These are phyloP conservation scores for Dujonia santamariae DNA, from an alignment of 1,139 yeast species.

Conservation along the genomic window DNA sequence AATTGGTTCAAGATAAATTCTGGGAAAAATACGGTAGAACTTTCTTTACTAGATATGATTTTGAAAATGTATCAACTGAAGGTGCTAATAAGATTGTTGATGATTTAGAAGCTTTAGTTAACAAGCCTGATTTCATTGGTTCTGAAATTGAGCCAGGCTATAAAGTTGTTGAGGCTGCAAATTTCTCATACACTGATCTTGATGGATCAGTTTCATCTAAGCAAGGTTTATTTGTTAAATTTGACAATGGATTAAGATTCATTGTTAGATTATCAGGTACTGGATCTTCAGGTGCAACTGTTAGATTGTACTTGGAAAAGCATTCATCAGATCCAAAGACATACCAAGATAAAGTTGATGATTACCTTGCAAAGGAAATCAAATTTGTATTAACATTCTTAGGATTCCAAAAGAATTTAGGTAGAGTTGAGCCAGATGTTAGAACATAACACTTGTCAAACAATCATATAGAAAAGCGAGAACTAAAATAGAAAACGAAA, in stretches of 20 bases:
- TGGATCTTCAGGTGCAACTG: slow-evolving; percentile 97
- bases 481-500: no score
- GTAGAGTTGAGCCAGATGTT: slow-evolving; percentile 87
- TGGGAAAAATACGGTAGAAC: slow-evolving; percentile 96
- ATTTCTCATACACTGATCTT: slow-evolving; percentile 89
- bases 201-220: slow-evolving; percentile 90
- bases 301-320: slow-evolving; percentile 86
- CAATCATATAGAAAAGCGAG: neutral
- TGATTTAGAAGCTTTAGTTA: slow-evolving; percentile 43
- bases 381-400: slow-evolving; percentile 62
- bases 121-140: slow-evolving; percentile 35
- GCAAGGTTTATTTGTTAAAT: slow-evolving; percentile 88
- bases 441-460: no score
- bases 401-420: slow-evolving; percentile 70
- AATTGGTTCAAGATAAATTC: slow-evolving; percentile 76
- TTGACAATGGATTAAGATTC: slow-evolving; percentile 79
- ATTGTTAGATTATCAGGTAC: slow-evolving; percentile 95
- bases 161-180: slow-evolving; percentile 71
- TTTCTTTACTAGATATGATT: slow-evolving; percentile 96
- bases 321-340: slow-evolving; percentile 61
- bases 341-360: slow-evolving; percentile 58
- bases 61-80: slow-evolving; percentile 73
- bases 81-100: slow-evolving; percentile 73
- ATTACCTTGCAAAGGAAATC: slow-evolving; percentile 64
- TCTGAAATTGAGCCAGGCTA: slow-evolving; percentile 44